Base-by-base conservation (phyloP, 2,329 filamentous ascomycete species). In the Pleomassaria siparia region DNA sequence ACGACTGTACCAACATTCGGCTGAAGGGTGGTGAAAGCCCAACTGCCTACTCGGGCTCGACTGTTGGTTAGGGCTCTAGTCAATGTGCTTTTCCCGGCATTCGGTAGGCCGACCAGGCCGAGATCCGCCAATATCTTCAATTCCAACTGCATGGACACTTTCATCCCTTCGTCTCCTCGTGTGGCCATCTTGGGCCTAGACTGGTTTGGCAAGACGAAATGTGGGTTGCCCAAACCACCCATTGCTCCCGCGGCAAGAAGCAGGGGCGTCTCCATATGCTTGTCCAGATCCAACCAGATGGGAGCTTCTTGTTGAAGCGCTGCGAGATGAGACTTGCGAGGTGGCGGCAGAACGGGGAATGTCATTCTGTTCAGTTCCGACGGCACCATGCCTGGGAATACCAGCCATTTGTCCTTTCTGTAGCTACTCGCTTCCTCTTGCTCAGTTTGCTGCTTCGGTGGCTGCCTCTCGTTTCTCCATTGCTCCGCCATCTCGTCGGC, bases 1-100 rank as follows among this genome's bases (percentile, higher is more conserved):
- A 97, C 87, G 6, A 99, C 90, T 0, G 94, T 99, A 42, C 94
- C 94, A 45, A 99, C 95, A 59, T 95, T 96, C 2, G 94, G 94
- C 58, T 91, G 87, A 8, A 99, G 78, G 0, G 94, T 99, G 2
- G 94, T 99, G 69, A 99, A 99, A 9, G 91, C 92, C 94, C 94
- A 99, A 67, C 88, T 86, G 32, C 94, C 94, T 4, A 99, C 85
- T 30, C 94, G 83, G 1, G 94, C 89, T 50, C 91, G 86, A 67
- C 89, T 95, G 69, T 91, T 91, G 60, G 86, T 95, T 60, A 99
- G 76, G 2, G 91, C 86, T 15, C 94, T 85, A 13, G 97, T 80
- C 1, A 99, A 79, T 0, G 94, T 97, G 66, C 89, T 95, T 73
- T 99, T 99, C 8, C 94, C 94, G 4, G 92, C 94, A 68, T 99